Evolutionary conservation across 345 rosid species (phyloP).

Genomic region (Schrenkiella parvula): DNA sequence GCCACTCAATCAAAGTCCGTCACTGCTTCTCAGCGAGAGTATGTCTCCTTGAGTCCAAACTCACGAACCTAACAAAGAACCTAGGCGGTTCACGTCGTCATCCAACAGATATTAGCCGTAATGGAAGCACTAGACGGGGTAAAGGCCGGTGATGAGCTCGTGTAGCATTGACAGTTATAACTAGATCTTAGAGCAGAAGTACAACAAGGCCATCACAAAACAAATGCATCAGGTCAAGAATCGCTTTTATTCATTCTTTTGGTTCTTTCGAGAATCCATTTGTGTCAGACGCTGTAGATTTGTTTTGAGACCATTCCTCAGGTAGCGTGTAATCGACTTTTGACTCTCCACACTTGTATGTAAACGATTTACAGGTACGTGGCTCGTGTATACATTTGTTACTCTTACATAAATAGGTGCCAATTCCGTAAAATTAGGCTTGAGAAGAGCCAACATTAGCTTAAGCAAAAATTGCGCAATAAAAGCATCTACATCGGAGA

Average conservation of each 20-base stretch:
- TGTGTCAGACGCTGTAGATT: slow-evolving; percentile 20
- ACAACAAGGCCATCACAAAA: slow-evolving; percentile 5
- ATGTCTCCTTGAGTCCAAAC: slow-evolving; percentile 24
- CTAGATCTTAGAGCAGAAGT: slow-evolving; percentile 29
- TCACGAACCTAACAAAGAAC: slow-evolving; percentile 29
- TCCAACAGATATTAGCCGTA: slow-evolving; percentile 24
- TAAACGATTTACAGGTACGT: not conserved
- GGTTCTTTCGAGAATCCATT: slow-evolving; percentile 19
- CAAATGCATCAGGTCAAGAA: slow-evolving; percentile 21
- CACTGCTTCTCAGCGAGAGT: slow-evolving; percentile 67
- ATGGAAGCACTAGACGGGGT: slow-evolving; percentile 27
- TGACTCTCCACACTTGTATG: slow-evolving; percentile 4
- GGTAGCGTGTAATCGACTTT: slow-evolving; percentile 2
- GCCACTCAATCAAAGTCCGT: slow-evolving; percentile 53
- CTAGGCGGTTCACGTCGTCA: slow-evolving; percentile 33
- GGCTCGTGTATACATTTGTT: slow-evolving; percentile 7
- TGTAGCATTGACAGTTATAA: slow-evolving; percentile 15
- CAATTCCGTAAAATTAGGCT: no score
- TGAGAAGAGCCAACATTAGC: no score
- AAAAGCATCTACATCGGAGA: no score
- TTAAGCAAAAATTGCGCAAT: no score
- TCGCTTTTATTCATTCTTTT: slow-evolving; percentile 17
- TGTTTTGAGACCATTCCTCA: slow-evolving; percentile 5
- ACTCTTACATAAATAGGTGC: slow-evolving; percentile 5
- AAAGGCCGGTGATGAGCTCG: slow-evolving; percentile 22